Percentiles rank a stretch among this genome's conserved stretches.
These are phyloP conservation scores for Raddia guianensis DNA, from an alignment of 176 grass and related monocot genomes.

Conservation along the genomic window DNA sequence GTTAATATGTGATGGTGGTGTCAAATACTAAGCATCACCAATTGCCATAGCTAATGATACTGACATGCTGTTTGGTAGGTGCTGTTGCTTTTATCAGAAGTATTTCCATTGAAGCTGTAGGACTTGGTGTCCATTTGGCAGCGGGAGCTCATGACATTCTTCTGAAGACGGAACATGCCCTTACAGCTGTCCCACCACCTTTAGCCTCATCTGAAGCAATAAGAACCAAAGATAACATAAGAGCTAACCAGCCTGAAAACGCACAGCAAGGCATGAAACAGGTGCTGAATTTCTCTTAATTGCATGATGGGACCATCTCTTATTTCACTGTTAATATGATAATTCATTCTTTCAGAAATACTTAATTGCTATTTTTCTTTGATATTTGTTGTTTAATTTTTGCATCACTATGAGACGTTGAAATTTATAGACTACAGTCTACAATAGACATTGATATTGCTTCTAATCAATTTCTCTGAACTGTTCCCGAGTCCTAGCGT, in stretches of 20 bases:
- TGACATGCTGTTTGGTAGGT: slow-evolving; percentile 57
- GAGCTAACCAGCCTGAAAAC: slow-evolving; percentile 86
- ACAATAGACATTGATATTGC: slow-evolving; percentile 8
- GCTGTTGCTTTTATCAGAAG: slow-evolving; percentile 94
- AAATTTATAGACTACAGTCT: too few relatives aligned
- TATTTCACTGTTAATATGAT: neutral
- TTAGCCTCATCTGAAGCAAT: slow-evolving; percentile 52
- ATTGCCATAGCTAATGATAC: slow-evolving; percentile 23
- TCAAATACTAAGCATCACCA: neutral
- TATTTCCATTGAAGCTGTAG: slow-evolving; percentile 90
- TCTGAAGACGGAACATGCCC: slow-evolving; percentile 74
- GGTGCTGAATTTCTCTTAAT: slow-evolving; percentile 52
- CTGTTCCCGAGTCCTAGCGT: neutral
- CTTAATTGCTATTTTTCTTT: neutral
- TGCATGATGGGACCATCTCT: slow-evolving; percentile 8
- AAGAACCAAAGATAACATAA: slow-evolving; percentile 66
- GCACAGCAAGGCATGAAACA: slow-evolving; percentile 91
- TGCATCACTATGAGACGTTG: slow-evolving; percentile 1
- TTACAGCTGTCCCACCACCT: slow-evolving; percentile 65
- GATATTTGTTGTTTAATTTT: neutral
- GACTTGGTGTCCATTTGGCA: slow-evolving; percentile 92
- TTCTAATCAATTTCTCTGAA: neutral
- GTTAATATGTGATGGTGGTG: slow-evolving; percentile 30
- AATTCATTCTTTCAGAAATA: neutral
- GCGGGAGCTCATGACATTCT: slow-evolving; percentile 93